These are phyloP conservation scores for Nakazawaea pomicola DNA, from an alignment of 805 yeast species.

Conservation along the genomic window DNA sequence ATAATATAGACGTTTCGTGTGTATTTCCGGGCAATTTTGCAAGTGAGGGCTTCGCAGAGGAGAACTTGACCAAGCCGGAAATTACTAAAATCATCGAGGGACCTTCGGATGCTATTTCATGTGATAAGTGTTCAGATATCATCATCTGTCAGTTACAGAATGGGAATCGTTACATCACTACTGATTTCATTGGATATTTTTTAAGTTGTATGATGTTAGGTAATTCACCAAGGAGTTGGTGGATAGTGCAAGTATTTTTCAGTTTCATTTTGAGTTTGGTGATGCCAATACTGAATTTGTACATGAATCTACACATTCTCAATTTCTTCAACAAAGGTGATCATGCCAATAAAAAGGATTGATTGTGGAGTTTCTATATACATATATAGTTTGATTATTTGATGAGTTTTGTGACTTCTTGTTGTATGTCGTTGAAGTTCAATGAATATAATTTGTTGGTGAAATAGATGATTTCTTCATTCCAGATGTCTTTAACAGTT, in stretches of 20 bases:
- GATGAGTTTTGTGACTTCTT: conserved; percentile 25
- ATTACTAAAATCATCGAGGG: conserved; percentile 86
- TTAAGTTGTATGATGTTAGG: conserved; percentile 66
- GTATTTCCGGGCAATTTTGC: conserved; percentile 86
- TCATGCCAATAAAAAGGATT: conserved; percentile 1
- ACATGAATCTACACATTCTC: conserved; percentile 47
- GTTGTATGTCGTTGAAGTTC: conserved; percentile 40
- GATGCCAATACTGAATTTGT: conserved; percentile 54
- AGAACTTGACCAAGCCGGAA: conserved; percentile 78
- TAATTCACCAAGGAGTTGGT: conserved; percentile 58
- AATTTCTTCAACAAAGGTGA: conserved; percentile 36
- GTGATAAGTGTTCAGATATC: conserved; percentile 58
- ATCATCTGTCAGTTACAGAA: conserved; percentile 49
- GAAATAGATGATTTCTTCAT: conserved; percentile 58
- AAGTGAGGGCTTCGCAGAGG: conserved; percentile 82
- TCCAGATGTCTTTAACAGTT: conserved; percentile 76
- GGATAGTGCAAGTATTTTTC: conserved; percentile 44
- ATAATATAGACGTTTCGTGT: conserved; percentile 64
- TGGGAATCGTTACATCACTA: conserved; percentile 72
- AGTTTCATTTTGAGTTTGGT: conserved; percentile 46
- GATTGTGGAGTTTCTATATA: not conserved
- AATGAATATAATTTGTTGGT: conserved; percentile 61
- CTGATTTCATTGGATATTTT: conserved; percentile 85
- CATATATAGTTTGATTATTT: conserved; percentile 3
- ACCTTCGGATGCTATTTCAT: conserved; percentile 63